Percentiles rank a stretch among this genome's conserved stretches.
Evolutionary conservation across 768 basidiomycete genomes (phyloP).

Genomic region (Naganishia randhawae): DNA sequence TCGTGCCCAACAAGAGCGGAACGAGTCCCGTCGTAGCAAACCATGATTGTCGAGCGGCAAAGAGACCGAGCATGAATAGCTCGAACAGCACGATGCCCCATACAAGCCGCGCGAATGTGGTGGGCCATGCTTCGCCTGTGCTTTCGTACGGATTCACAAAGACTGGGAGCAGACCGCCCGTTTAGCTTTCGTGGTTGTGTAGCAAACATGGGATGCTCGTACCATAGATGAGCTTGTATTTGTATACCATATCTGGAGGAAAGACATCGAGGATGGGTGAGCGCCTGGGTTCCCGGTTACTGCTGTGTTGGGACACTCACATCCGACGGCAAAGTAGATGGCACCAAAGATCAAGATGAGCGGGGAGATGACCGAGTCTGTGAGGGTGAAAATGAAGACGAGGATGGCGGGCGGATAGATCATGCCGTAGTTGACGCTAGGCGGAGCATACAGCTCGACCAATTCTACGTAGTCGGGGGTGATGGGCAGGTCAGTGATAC

Average conservation of each 20-base stretch:
- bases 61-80: conserved; percentile 94
- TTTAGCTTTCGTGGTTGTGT: background rate
- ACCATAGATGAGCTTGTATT: conserved; percentile 96
- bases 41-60: conserved; percentile 65
- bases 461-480: too few relatives aligned
- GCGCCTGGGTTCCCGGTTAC: background rate
- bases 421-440: conserved; percentile 95
- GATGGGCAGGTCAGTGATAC: conserved; percentile 19
- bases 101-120: conserved; percentile 85
- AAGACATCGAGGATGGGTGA: background rate
- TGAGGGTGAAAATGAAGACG: conserved; percentile 87
- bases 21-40: conserved; percentile 63
- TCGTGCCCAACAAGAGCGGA: conserved; percentile 71
- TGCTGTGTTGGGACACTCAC: conserved; percentile 35
- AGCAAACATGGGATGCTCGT: conserved; percentile 41
- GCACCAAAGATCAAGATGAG: conserved; percentile 92
- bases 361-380: conserved; percentile 94
- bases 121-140: conserved; percentile 94
- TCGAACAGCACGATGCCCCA: conserved; percentile 92
- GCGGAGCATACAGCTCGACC: conserved; percentile 93
- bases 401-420: conserved; percentile 96
- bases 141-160: conserved; percentile 99
- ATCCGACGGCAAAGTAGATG: conserved; percentile 90
- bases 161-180: conserved; percentile 55
- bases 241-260: conserved; percentile 77